Percentiles rank a stretch among this genome's conserved stretches.
phyloP scores from a whole-genome alignment of 2,329 filamentous ascomycete species.

The Fusarium sp. region DNA sequence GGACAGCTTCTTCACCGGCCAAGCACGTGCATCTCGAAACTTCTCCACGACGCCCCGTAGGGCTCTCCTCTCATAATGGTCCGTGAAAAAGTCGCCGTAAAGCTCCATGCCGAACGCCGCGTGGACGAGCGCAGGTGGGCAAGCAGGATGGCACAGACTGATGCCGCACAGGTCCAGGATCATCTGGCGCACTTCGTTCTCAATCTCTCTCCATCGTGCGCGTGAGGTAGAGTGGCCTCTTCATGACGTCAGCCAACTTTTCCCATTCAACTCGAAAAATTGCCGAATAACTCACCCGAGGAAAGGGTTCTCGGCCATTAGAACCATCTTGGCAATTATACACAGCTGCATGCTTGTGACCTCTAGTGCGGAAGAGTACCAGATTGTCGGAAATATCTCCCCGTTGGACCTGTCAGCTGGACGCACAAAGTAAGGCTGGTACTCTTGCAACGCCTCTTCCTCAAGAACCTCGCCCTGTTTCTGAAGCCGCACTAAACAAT shows the following conservation, averaged over 20 bases:
- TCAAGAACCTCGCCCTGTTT: slow-evolving; percentile 51
- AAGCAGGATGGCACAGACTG: slow-evolving; percentile 51
- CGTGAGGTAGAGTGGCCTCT: slow-evolving; percentile 42
- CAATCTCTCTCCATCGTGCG: slow-evolving; percentile 49
- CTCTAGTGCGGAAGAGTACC: slow-evolving; percentile 53
- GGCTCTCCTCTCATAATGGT: slow-evolving; percentile 51
- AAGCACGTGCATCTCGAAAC: slow-evolving; percentile 55
- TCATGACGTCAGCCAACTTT: slow-evolving; percentile 21
- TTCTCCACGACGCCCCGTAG: slow-evolving; percentile 55
- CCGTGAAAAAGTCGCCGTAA: slow-evolving; percentile 56
- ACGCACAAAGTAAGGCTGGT: slow-evolving; percentile 49
- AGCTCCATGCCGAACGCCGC: slow-evolving; percentile 53
- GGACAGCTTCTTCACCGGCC: slow-evolving; percentile 51
- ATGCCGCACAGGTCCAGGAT: slow-evolving; percentile 54
- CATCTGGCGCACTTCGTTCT: slow-evolving; percentile 51
- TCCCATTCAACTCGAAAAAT: background rate
- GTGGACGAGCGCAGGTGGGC: slow-evolving; percentile 52
- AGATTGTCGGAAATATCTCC: slow-evolving; percentile 53
- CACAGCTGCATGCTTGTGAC: slow-evolving; percentile 54
- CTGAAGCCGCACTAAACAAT: slow-evolving; percentile 46
- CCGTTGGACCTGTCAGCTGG: slow-evolving; percentile 50
- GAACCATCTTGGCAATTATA: slow-evolving; percentile 53
- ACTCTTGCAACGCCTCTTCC: slow-evolving; percentile 44
- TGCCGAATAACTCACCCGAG: slow-evolving; percentile 43
- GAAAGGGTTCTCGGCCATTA: slow-evolving; percentile 53